Conservation (phyloP, 2,329 filamentous ascomycete species). For the Ascochyta clinopodiicola region DNA sequence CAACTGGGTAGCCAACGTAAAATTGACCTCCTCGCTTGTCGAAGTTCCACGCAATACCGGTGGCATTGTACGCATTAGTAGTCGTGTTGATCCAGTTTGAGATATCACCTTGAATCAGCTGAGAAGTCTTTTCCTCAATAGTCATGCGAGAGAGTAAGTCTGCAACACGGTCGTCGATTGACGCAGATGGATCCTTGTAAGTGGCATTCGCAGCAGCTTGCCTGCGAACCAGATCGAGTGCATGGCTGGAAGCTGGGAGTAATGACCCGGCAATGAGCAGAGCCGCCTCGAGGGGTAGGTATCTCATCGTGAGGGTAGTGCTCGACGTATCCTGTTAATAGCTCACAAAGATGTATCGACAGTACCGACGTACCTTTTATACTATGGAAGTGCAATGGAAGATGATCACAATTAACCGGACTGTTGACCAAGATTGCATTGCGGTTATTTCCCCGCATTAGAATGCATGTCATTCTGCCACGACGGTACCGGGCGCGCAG, state of each 20-base stretch:
- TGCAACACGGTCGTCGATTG: constrained; percentile 68
- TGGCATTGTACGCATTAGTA: constrained; percentile 69
- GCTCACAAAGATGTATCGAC: background rate
- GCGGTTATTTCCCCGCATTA: constrained; percentile 18
- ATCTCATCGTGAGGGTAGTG: constrained; percentile 16
- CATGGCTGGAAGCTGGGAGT: constrained; percentile 22
- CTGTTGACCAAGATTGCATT: constrained; percentile 1
- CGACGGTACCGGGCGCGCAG: constrained; percentile 4
- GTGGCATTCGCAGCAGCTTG: constrained; percentile 39
- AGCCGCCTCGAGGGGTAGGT: constrained; percentile 18
- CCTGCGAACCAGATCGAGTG: constrained; percentile 37
- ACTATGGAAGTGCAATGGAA: background rate
- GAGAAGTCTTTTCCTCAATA: constrained; percentile 74
- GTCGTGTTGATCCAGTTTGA: constrained; percentile 76
- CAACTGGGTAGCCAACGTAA: constrained; percentile 73
- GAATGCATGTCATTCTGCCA: constrained; percentile 13
- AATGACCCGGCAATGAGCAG: constrained; percentile 24
- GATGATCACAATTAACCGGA: constrained; percentile 11
- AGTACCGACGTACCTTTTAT: constrained; percentile 4
- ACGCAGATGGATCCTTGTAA: constrained; percentile 69
- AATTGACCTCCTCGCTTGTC: constrained; percentile 70
- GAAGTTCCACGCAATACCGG: constrained; percentile 72
- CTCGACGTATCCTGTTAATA: background rate
- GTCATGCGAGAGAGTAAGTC: constrained; percentile 77
- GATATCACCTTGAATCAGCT: constrained; percentile 69